A percentile compares a stretch with the other conserved stretches of the same genome.
Conservation (phyloP, 108 stramenopile species). For the Conticribra guillardii region DNA sequence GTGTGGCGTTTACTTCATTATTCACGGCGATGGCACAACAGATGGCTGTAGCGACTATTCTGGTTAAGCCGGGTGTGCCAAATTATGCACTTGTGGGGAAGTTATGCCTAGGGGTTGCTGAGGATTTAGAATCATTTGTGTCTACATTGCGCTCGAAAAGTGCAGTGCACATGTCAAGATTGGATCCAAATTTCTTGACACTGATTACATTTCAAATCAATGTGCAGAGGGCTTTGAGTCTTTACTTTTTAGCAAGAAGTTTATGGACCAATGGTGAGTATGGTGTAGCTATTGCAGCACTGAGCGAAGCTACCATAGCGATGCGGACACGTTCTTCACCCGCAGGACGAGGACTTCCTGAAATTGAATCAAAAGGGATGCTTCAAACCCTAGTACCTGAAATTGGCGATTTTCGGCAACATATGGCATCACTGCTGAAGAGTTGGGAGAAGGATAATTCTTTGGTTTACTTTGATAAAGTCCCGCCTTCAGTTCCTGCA, state of each 20-base stretch:
- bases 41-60: slow-evolving; percentile 88
- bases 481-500: slow-evolving; percentile 76
- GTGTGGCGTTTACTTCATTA: slow-evolving; percentile 66
- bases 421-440: slow-evolving; percentile 59
- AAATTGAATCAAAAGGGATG: slow-evolving; percentile 62
- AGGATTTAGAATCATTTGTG: slow-evolving; percentile 76
- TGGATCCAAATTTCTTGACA: slow-evolving; percentile 81
- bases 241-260: slow-evolving; percentile 79
- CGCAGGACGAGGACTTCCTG: slow-evolving; percentile 60
- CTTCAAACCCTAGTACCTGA: slow-evolving; percentile 65
- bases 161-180: slow-evolving; percentile 61
- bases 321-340: slow-evolving; percentile 51
- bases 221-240: slow-evolving; percentile 66
- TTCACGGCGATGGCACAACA: slow-evolving; percentile 88
- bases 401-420: slow-evolving; percentile 70
- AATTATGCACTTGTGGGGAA: slow-evolving; percentile 86
- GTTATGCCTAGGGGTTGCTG: slow-evolving; percentile 69
- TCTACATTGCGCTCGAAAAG: slow-evolving; percentile 65
- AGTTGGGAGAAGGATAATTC: slow-evolving; percentile 87
- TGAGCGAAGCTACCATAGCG: slow-evolving; percentile 72
- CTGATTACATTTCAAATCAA: slow-evolving; percentile 76
- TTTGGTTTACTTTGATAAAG: slow-evolving; percentile 82
- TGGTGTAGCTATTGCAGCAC: slow-evolving; percentile 81
- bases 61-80: slow-evolving; percentile 79
- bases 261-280: slow-evolving; percentile 77